Percentiles rank a stretch among this genome's conserved stretches.
These are phyloP conservation scores for Aphanoascus verrucosus DNA, from an alignment of 2,329 filamentous ascomycete genomes.

Conservation along the genomic window DNA sequence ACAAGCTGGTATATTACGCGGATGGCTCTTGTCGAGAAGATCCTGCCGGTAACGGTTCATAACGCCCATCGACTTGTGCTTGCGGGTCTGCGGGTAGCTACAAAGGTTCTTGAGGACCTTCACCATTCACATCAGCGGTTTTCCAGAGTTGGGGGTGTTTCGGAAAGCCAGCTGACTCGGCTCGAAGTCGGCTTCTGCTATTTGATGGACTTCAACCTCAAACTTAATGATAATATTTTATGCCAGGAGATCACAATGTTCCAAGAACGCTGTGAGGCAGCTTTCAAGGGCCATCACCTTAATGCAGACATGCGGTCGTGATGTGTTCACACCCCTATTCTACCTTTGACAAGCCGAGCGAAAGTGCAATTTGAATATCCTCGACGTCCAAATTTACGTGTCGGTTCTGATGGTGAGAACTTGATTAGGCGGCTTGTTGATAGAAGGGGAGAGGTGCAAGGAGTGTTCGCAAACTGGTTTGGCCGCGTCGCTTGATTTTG, in stretches of 20 bases:
- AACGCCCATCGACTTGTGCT: slow-evolving; percentile 82
- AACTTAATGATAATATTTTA: slow-evolving; percentile 50
- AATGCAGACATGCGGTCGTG: neutral
- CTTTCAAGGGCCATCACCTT: slow-evolving; percentile 3
- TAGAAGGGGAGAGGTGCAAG: no score
- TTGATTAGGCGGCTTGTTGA: no score
- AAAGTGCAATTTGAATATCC: neutral
- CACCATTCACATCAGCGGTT: slow-evolving; percentile 76
- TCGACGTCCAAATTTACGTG: neutral
- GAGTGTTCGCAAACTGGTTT: no score
- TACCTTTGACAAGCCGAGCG: neutral
- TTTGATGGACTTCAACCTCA: slow-evolving; percentile 71
- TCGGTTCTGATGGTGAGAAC: no score
- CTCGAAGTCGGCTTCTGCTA: slow-evolving; percentile 87
- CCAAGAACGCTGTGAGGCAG: slow-evolving; percentile 6
- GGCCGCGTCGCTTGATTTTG: no score
- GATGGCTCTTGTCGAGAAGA: slow-evolving; percentile 63
- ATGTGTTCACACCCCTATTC: neutral
- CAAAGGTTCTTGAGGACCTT: slow-evolving; percentile 90
- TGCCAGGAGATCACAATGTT: slow-evolving; percentile 34
- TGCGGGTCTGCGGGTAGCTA: slow-evolving; percentile 73
- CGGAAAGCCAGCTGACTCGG: slow-evolving; percentile 65
- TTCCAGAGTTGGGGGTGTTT: slow-evolving; percentile 79
- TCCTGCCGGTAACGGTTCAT: slow-evolving; percentile 67
- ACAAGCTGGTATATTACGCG: slow-evolving; percentile 79